Conservation (phyloP, 495 filamentous ascomycete genomes). For the Choiromyces venosus region DNA sequence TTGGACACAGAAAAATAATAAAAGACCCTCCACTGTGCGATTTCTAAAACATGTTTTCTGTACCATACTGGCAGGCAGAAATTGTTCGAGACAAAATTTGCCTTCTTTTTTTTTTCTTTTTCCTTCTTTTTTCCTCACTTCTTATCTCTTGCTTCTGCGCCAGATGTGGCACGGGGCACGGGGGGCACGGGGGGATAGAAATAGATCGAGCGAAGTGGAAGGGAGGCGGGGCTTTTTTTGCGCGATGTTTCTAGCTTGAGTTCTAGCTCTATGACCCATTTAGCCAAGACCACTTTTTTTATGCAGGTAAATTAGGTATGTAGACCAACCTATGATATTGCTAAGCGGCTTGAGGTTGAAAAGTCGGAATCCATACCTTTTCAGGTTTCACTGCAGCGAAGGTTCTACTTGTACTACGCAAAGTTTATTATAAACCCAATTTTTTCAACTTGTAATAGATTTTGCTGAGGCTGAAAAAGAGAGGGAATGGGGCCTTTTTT, state of each 20-base stretch:
- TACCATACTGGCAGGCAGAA: not conserved
- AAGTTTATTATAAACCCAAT: not conserved
- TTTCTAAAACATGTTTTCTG: not conserved
- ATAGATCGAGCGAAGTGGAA: not conserved
- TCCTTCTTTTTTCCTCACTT: not conserved
- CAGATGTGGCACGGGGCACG: not conserved
- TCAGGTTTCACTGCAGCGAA: not conserved
- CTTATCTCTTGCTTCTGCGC: not conserved
- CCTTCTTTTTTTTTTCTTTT: not conserved
- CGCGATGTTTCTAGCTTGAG: not conserved
- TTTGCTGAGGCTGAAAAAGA: not conserved
- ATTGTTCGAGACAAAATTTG: not conserved
- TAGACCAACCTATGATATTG: not conserved
- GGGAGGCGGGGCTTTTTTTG: not conserved
- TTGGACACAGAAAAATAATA: not conserved
- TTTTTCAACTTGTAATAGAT: not conserved
- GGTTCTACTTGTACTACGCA: not conserved
- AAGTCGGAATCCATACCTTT: not conserved
- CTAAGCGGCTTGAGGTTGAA: not conserved
- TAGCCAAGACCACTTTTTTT: not conserved
- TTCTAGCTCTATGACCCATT: not conserved
- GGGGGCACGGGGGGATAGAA: not conserved
- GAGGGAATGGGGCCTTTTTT: not conserved
- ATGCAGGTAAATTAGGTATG: not conserved
- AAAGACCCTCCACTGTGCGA: not conserved